Evolutionary conservation across 2,329 filamentous ascomycete species (phyloP), one percentile per base, ranked within the genome.

Genomic region (Huntiella savannae): DNA sequence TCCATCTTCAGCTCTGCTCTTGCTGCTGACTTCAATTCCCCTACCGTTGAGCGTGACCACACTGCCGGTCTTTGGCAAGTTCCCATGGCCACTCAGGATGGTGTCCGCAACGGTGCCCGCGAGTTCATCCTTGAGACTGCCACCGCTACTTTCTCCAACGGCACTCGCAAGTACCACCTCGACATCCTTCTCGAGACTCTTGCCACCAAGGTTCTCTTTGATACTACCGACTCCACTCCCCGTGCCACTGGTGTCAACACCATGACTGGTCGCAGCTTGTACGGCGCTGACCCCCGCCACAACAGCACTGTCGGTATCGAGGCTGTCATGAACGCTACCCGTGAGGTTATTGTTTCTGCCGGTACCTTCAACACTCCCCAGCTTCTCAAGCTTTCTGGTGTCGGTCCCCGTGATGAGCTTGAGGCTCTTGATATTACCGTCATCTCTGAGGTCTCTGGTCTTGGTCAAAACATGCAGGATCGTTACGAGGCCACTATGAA

Each of bases 31-130:
- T 50, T 59, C 4, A 60, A 48, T 11, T 33, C 36, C 11, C 34
- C 58, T 17, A 51, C 52, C 4, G 57, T 58, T 45, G 22, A 47
- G 45, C 52, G 52, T 15, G 45, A 43, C 33, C 8, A 22, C 1
- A 22, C 40, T 13, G 17, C 39, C 35, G 67, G 64, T 1, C 60
- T 71, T 33, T 77, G 69, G 55, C 73, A 79, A 52, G 67, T 80
- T 4, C 75, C 76, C 3, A 56, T 78, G 22, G 63, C 66, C 1
- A 68, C 70, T 50, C 60, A 65, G n/a, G 56, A 65, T n/a, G 63
- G 59, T 44, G 62, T 65, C 40, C 72, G 75, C 28, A 69, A 62
- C 39, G 69, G 73, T 11, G 62, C 71, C 3, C 68, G 73, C 28
- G 69, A 77, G 47, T 70, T 75, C 44, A 60, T 79, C 42, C 54